Conservation (phyloP, 2,329 filamentous ascomycete genomes). For the Trichoderma atroviride region DNA sequence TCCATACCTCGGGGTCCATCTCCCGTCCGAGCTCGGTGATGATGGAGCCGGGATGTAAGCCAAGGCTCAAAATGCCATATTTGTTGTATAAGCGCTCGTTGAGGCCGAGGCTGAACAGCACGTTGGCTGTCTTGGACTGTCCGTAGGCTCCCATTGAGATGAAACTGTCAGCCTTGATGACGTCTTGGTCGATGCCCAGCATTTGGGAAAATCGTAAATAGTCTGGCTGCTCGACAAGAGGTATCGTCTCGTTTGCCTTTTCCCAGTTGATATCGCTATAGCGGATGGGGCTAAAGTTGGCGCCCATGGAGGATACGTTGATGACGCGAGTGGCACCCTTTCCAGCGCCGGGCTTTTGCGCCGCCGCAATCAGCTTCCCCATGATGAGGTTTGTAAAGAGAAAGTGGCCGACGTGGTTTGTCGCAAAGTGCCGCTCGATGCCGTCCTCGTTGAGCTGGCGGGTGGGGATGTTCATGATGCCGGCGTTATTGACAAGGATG, state of each 20-base stretch:
- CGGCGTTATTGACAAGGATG: slow-evolving; percentile 23
- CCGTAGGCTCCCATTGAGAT: slow-evolving; percentile 26
- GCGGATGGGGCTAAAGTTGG: slow-evolving; percentile 19
- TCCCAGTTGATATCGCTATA: slow-evolving; percentile 21
- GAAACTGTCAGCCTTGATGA: neutral
- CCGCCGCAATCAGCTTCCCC: neutral
- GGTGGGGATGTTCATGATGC: slow-evolving; percentile 8
- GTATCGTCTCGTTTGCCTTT: neutral
- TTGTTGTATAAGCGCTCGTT: slow-evolving; percentile 11
- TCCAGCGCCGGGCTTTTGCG: slow-evolving; percentile 2
- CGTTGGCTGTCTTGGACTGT: slow-evolving; percentile 20
- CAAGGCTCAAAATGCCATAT: slow-evolving; percentile 6
- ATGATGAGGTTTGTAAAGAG: slow-evolving; percentile 16
- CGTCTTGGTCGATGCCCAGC: neutral
- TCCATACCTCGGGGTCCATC: neutral
- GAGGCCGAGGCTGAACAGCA: slow-evolving; percentile 9
- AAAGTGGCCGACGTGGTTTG: slow-evolving; percentile 17
- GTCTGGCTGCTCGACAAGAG: neutral
- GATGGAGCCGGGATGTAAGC: neutral
- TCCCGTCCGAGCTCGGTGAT: slow-evolving; percentile 1
- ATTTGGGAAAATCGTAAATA: neutral
- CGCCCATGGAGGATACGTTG: slow-evolving; percentile 10
- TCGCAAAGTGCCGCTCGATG: slow-evolving; percentile 13
- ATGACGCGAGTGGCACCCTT: slow-evolving; percentile 16
- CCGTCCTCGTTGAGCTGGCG: slow-evolving; percentile 16